Conservation (phyloP, 176 grass and related monocot genomes). For the bread wheat (Triticum aestivum) region DNA sequence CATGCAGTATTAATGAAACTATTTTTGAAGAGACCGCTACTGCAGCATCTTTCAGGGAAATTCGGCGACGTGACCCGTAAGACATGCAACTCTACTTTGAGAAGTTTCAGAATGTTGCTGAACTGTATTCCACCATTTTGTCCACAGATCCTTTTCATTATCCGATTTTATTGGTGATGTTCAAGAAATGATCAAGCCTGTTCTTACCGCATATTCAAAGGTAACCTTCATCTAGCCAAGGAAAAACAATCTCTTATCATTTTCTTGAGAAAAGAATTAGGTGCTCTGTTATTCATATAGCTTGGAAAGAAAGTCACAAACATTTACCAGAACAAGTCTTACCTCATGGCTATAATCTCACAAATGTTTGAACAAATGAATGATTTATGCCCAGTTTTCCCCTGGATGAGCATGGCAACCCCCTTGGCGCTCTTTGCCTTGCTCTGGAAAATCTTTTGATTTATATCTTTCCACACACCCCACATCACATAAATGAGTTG, state of each 20-base stretch:
- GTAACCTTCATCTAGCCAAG: conserved; percentile 35
- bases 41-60: conserved; percentile 89
- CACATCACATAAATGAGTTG: not conserved
- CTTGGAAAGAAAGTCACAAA: conserved; percentile 6
- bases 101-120: conserved; percentile 16
- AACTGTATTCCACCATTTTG: conserved; percentile 27
- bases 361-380: conserved; percentile 5
- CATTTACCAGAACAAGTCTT: not conserved
- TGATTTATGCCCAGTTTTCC: conserved; percentile 5
- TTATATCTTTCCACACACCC: not conserved
- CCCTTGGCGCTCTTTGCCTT: not conserved
- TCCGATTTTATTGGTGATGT: conserved; percentile 85
- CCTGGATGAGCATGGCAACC: not conserved
- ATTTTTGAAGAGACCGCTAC: conserved; percentile 88
- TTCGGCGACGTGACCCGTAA: conserved; percentile 89
- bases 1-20: conserved; percentile 88
- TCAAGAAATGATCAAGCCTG: conserved; percentile 92
- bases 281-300: not conserved
- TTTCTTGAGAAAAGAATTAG: not conserved
- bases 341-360: not conserved
- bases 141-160: conserved; percentile 82
- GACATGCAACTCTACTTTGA: conserved; percentile 38
- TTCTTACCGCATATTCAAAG: conserved; percentile 89
- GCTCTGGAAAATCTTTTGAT: not conserved
- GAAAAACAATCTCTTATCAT: not conserved